Base-by-base conservation (phyloP, 352 stramenopile species). In the Globisporangium apiculatum region DNA sequence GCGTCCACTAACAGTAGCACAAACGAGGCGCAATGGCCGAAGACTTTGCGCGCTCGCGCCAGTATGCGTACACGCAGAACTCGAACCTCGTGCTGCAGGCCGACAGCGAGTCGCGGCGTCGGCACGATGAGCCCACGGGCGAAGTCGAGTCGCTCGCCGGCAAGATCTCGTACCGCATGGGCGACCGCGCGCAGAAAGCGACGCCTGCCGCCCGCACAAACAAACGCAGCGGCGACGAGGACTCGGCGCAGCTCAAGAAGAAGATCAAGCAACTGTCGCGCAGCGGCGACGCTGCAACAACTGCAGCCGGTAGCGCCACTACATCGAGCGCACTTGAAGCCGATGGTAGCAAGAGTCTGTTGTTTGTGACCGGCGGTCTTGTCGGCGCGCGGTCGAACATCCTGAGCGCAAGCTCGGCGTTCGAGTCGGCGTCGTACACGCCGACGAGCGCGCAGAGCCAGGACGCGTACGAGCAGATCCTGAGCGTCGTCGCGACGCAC, bases 11-110 rank as follows among this genome's bases (percentile, higher is more conserved):
- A 8, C 46, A 5, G 36, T n/a, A 40, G 8, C 18, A 40, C 12
- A n/a, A 45, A 5, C 11, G 31, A 51, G 38, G 43, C 57, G 47
- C 50, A 46, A 97, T 97, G 89, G 86, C 88, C 24, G 86, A 97
- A 74, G 89, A 97, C 55, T 81, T 87, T 57, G 87, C 86, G 55
- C 87, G 89, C 17, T 92, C 86, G 64, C 75, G 87, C 55, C 86
- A 96, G 67, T 97, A 97, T 81, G 89, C 91, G 61, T 97, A 97
- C 79, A 66, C 73, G 61, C 74, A 91, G 67, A 98, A 97, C 79
- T 97, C 88, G 38, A 98, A 98, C 72, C 73, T 98, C 49, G 94
- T 98, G 66, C 74, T 98, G 51, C 84, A 97, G 68, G 87, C 91
- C 7, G 90, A 98, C 58, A 85, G 81, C 63, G 87, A 92, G 58